phyloP scores from a whole-genome alignment of 305 asterid species.

The Salvia sclarea region DNA sequence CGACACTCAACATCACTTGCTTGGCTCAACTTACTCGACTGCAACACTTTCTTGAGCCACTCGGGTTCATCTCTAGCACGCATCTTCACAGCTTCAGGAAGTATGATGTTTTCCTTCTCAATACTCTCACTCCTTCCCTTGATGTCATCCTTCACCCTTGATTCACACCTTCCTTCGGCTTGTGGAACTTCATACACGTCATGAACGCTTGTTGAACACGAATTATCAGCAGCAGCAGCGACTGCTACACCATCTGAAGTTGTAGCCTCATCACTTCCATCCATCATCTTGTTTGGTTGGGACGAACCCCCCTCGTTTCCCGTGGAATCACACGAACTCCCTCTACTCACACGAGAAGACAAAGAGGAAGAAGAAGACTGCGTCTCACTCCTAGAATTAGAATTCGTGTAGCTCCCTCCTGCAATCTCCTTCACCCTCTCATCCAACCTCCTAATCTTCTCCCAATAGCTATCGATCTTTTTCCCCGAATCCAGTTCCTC shows the following conservation, averaged over 20 bases:
- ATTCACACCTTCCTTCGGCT: constrained; percentile 40
- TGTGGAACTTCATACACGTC: constrained; percentile 90
- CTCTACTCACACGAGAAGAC: constrained; percentile 41
- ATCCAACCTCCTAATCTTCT: constrained; percentile 64
- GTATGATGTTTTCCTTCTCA: constrained; percentile 32
- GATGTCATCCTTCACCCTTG: background rate
- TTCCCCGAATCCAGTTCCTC: constrained; percentile 41
- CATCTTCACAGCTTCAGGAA: constrained; percentile 40
- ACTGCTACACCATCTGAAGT: constrained; percentile 27
- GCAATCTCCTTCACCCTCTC: constrained; percentile 60
- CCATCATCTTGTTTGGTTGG: constrained; percentile 22
- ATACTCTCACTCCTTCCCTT: constrained; percentile 1
- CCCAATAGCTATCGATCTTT: constrained; percentile 54
- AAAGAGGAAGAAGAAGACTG: constrained; percentile 47
- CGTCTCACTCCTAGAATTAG: constrained; percentile 37
- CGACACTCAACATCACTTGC: constrained; percentile 32
- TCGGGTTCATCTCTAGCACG: constrained; percentile 40
- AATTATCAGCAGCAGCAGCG: constrained; percentile 34
- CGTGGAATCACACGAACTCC: constrained; percentile 30
- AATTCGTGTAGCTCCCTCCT: constrained; percentile 39
- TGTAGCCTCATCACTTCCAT: constrained; percentile 30
- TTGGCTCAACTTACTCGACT: constrained; percentile 35
- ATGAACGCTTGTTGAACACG: constrained; percentile 52
- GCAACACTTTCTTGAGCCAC: constrained; percentile 45
- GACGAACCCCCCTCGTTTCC: constrained; percentile 27